Evolutionary conservation across 768 basidiomycete species (phyloP).

Genomic region (Suillus variegatus): DNA sequence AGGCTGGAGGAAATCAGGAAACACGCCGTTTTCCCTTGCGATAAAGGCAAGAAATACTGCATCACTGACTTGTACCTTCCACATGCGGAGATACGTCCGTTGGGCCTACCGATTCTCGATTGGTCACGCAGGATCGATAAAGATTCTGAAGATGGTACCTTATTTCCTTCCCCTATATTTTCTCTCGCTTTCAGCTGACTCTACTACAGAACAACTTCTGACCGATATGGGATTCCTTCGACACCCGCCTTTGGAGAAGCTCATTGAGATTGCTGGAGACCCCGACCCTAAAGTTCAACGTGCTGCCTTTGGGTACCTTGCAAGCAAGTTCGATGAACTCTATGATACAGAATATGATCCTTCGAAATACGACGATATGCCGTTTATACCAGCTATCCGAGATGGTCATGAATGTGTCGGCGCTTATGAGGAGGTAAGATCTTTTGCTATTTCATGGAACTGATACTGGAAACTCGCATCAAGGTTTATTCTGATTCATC

Average conservation of each 20-base stretch:
- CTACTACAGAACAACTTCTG: conserved; percentile 41
- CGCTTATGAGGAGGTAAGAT: conserved; percentile 61
- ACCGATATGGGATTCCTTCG: conserved; percentile 57
- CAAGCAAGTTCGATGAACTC: conserved; percentile 61
- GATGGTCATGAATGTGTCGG: conserved; percentile 51
- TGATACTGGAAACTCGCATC: background rate
- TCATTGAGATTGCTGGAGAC: conserved; percentile 58
- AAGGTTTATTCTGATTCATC: conserved; percentile 68
- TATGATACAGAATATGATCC: conserved; percentile 57
- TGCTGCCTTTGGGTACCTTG: conserved; percentile 73
- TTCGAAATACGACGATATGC: conserved; percentile 47
- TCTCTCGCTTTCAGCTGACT: conserved; percentile 8
- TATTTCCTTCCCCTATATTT: background rate
- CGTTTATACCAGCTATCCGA: conserved; percentile 75
- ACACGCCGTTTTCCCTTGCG: conserved; percentile 10
- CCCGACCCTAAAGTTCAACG: conserved; percentile 46
- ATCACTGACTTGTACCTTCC: conserved; percentile 81
- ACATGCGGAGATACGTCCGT: conserved; percentile 56
- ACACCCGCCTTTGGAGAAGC: conserved; percentile 60
- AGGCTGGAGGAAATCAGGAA: conserved; percentile 2
- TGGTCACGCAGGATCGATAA: conserved; percentile 46
- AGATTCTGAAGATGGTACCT: background rate
- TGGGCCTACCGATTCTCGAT: conserved; percentile 81
- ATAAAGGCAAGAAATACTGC: conserved; percentile 5
- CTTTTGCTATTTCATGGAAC: background rate